Evolutionary conservation across 108 stramenopile species (phyloP), one percentile per base, ranked within the genome.

Genomic region (Licmophora abbreviata): DNA sequence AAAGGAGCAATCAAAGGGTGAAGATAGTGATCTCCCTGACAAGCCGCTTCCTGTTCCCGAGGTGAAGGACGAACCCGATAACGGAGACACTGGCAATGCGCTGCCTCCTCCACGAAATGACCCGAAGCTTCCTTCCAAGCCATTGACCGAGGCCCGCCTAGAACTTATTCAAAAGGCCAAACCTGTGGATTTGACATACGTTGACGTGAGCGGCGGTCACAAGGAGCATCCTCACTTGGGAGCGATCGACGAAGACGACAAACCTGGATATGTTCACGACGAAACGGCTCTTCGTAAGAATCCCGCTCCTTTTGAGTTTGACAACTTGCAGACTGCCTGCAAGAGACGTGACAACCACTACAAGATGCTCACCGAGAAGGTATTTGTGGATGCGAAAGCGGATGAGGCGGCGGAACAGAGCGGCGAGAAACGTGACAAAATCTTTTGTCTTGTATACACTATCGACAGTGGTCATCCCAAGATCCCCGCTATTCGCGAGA

Each of bases 401-500:
- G 71, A 86, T 42, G 58, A 79, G 29, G 48, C 70, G 20, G 63
- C 54, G 21, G 58, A 80, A 30, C 61, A 66, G 14, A 61, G 59
- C 11, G 76, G 80, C 29, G 56, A 64, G 38, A 68, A 68, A 45
- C 73, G 90, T 7, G 80, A 60, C 52, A 92, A 88, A 44, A 83
- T 92, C 54, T 92, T 92, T 58, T 87, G 85, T 37, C 54, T 87
- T 29, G 82, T 92, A 14, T 92, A 86, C 61, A 87, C 90, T 0
- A 92, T 78, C 28, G 79, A 87, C 34, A 58, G 53, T 22, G 63
- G 61, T 46, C 90, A 92, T 63, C 53, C 54, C 48, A 58, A 59
- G 41, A 74, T 92, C 43, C 82, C 79, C 0, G 43, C 53, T 11
- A 92, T 92, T 33, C 62, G 63, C 37, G 76, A 83, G 44, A 88